Conservation (phyloP, 2,329 filamentous ascomycete genomes). For the Penicillium sp. region DNA sequence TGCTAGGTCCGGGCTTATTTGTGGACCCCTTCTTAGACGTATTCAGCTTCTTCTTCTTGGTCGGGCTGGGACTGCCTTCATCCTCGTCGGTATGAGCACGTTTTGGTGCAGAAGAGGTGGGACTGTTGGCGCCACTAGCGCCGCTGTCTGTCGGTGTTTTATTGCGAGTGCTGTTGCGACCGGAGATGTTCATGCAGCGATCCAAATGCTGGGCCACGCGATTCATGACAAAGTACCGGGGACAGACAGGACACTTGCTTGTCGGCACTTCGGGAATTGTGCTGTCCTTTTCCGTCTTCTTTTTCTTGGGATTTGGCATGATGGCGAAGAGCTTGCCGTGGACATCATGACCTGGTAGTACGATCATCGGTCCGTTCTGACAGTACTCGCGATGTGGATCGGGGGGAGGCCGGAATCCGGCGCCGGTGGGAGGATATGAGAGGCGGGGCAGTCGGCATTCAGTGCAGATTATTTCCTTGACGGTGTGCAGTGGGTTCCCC, state of each 20-base stretch:
- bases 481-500: conserved; percentile 59
- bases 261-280: conserved; percentile 37
- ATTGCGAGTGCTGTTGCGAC: conserved; percentile 49
- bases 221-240: conserved; percentile 61
- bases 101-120: conserved; percentile 35
- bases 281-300: conserved; percentile 33
- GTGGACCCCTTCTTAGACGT: conserved; percentile 37
- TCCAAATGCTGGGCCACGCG: conserved; percentile 63
- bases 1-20: conserved; percentile 42
- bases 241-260: conserved; percentile 59
- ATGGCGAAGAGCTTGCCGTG: conserved; percentile 54
- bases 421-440: conserved; percentile 56
- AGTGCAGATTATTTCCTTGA: conserved; percentile 60
- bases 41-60: conserved; percentile 52
- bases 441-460: conserved; percentile 62
- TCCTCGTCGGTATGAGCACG: conserved; percentile 43
- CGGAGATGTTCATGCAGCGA: conserved; percentile 60
- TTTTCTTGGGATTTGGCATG: conserved; percentile 50
- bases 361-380: conserved; percentile 59
- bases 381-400: conserved; percentile 59
- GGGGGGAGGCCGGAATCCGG: conserved; percentile 49
- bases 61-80: conserved; percentile 43
- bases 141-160: conserved; percentile 47
- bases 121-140: conserved; percentile 41
- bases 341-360: conserved; percentile 60